Base-by-base conservation (phyloP, 2,329 filamentous ascomycete genomes). In the Balansia obtecta region DNA sequence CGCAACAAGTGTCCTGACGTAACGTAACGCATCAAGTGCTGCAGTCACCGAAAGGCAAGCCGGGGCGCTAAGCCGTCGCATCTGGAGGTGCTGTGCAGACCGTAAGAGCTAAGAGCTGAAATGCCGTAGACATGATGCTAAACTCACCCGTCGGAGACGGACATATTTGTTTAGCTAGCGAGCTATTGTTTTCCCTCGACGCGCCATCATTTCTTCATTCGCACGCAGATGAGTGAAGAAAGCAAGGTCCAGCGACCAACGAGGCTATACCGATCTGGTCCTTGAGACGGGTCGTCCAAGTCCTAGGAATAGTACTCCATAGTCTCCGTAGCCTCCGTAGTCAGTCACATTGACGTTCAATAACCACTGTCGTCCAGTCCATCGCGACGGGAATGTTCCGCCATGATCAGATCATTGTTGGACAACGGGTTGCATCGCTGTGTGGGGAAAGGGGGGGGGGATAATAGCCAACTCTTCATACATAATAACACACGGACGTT, bases 21-120 rank as follows among this genome's bases (percentile, higher is more conserved):
- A 50, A 54, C 50, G 50, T 50, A 50, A 54, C 50, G 50, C 48
- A 50, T 53, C 52, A 50, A 50, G 47, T 46, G 50, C 45, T 54
- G 20, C 4, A 22, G 20, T 22, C 30, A 33, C 50, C 44, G 41
- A 39, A 39, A 41, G 39, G 15, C 33, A n/a, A 32, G 48, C 11
- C 41, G 34, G 34, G 32, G 41, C 34, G 20, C 34, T n/a, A 15
- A 27, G 38, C 49, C 49, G 45, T 51, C 49, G 49, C 49, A 51
- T 48, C 49, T 48, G 49, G 44, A 12, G 34, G 34, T 37, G 34
- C 15, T 40, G 38, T 40, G 38, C 38, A 15, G 2, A 18, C 15
- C 38, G 11, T 27, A 18, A n/a, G n/a, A n/a, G n/a, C n/a, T n/a
- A n/a, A n/a, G 38, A 18, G 40, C 40, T 20, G 40, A 43, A 43